Evolutionary conservation across 2,329 filamentous ascomycete species (phyloP).

Genomic region (Onygenales sp.): DNA sequence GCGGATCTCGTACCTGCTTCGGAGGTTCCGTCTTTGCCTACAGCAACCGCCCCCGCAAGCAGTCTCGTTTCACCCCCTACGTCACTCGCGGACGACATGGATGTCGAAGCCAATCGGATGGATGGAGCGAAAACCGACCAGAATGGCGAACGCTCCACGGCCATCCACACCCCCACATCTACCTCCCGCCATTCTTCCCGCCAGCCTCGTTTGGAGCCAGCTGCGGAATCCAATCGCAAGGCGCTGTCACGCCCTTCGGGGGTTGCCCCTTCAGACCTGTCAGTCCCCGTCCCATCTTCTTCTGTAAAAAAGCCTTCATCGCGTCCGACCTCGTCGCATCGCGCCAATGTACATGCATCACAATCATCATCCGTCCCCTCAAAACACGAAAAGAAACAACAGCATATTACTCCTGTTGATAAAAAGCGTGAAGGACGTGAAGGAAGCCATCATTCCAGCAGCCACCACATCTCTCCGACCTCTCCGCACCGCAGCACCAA

Average conservation of each 20-base stretch:
- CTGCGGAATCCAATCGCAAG: not conserved
- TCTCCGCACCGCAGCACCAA: constrained; percentile 15
- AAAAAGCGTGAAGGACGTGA: constrained; percentile 32
- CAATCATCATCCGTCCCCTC: constrained; percentile 16
- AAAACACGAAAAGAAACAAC: constrained; percentile 4
- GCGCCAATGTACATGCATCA: constrained; percentile 7
- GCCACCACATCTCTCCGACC: constrained; percentile 29
- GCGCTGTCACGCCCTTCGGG: not conserved
- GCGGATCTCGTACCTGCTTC: constrained; percentile 21
- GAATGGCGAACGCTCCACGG: constrained; percentile 19
- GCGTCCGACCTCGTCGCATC: constrained; percentile 7
- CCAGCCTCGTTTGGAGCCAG: constrained; percentile 23
- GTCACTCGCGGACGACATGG: constrained; percentile 33
- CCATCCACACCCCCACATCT: constrained; percentile 28
- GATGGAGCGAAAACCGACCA: constrained; percentile 14
- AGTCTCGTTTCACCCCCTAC: constrained; percentile 37
- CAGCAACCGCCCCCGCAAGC: constrained; percentile 23
- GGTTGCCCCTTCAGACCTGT: constrained; percentile 1
- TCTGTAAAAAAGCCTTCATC: constrained; percentile 2
- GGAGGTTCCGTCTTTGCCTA: constrained; percentile 16
- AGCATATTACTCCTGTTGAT: constrained; percentile 20
- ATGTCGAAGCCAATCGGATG: constrained; percentile 17
- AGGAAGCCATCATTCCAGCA: constrained; percentile 42
- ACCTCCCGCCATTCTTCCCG: constrained; percentile 36
- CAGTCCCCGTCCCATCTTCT: constrained; percentile 2